Conservation (phyloP, 768 basidiomycete species). For the Fomitopsis serialis region DNA sequence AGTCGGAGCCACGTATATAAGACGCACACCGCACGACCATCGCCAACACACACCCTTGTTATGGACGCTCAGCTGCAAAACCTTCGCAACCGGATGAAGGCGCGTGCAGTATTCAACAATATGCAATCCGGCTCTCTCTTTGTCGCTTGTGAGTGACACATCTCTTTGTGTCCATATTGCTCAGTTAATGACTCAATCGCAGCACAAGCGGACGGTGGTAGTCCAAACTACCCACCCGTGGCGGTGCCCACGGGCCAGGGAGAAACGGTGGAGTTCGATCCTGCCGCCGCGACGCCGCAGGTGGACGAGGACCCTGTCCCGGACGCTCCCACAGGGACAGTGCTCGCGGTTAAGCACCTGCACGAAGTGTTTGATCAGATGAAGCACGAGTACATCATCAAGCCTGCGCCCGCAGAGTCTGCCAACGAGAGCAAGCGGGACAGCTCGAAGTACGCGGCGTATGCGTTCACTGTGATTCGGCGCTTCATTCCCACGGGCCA, state of each 20-base stretch:
- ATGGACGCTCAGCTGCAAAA: too few species aligned
- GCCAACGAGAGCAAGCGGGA: conserved; percentile 10
- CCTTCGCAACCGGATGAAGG: too few species aligned
- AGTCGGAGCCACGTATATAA: too few species aligned
- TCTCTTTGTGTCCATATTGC: too few species aligned
- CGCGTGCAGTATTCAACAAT: too few species aligned
- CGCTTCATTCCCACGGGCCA: conserved; percentile 18
- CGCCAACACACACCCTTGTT: too few species aligned
- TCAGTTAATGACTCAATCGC: too few species aligned
- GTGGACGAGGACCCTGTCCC: conserved; percentile 10
- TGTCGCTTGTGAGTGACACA: too few species aligned
- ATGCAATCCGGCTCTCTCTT: too few species aligned
- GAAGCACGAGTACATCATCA: conserved; percentile 18
- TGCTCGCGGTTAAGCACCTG: conserved; percentile 20
- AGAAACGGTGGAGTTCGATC: conserved; percentile 17
- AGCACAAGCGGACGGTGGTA: too few species aligned
- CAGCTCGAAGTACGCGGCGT: conserved; percentile 19
- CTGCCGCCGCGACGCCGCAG: not conserved
- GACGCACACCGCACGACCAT: too few species aligned
- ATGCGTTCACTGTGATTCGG: conserved; percentile 22
- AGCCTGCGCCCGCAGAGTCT: conserved; percentile 15
- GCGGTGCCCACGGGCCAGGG: conserved; percentile 14
- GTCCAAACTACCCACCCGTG: not conserved
- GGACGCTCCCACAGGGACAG: conserved; percentile 14
- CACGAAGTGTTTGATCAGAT: conserved; percentile 17